These are phyloP conservation scores for Auriscalpium vulgare DNA, from an alignment of 768 basidiomycete species.

Conservation along the genomic window DNA sequence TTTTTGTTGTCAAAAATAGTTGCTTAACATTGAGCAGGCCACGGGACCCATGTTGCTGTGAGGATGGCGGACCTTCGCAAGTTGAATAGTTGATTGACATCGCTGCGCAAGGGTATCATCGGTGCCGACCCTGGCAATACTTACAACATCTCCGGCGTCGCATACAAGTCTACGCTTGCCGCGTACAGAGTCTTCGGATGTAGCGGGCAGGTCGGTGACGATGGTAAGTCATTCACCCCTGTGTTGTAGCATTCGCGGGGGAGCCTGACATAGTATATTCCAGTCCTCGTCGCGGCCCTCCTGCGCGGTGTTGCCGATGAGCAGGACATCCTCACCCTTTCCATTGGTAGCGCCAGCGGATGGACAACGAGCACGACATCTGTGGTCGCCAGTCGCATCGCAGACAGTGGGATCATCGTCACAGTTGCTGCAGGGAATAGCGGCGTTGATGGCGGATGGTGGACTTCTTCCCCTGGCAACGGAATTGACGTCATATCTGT, in stretches of 20 bases:
- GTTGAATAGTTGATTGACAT: too few relatives aligned
- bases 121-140: conserved; percentile 53
- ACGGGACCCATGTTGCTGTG: neutral
- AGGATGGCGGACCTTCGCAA: neutral
- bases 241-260: neutral
- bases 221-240: conserved; percentile 30
- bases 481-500: conserved; percentile 51
- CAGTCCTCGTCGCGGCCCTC: conserved; percentile 41
- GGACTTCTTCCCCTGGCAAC: conserved; percentile 43
- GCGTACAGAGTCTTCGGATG: conserved; percentile 60
- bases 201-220: conserved; percentile 37
- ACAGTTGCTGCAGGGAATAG: conserved; percentile 52
- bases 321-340: conserved; percentile 57
- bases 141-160: conserved; percentile 65
- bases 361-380: conserved; percentile 52
- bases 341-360: conserved; percentile 53
- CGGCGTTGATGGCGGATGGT: conserved; percentile 55
- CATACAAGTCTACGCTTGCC: conserved; percentile 48
- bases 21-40: neutral
- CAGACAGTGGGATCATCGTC: conserved; percentile 48
- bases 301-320: conserved; percentile 44
- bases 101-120: conserved; percentile 46
- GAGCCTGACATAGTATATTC: conserved; percentile 18
- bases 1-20: neutral
- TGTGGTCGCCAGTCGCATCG: conserved; percentile 53